Conservation (phyloP, 805 yeast genomes). For the Candida rishiriensis region DNA sequence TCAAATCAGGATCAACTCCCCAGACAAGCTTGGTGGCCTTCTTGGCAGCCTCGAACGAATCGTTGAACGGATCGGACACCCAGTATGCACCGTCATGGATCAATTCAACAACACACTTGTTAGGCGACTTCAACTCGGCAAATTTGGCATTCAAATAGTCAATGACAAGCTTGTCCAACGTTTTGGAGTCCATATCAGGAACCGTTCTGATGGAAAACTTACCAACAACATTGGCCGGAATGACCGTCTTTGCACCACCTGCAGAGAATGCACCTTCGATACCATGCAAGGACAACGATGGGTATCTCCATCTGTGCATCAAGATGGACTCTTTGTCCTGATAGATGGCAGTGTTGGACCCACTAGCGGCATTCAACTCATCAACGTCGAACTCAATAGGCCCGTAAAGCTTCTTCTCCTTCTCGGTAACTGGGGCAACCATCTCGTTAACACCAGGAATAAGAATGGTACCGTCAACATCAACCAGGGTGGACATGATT, state of each 20-base stretch:
- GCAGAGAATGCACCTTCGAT: conserved; percentile 96
- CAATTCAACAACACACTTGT: conserved; percentile 64
- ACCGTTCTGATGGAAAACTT: conserved; percentile 97
- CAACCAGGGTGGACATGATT: conserved; percentile 73
- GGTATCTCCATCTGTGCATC: conserved; percentile 99
- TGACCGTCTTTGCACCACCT: conserved; percentile 96
- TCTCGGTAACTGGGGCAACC: conserved; percentile 89
- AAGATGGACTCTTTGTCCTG: conserved; percentile 76
- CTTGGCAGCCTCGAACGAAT: conserved; percentile 88
- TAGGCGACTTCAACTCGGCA: conserved; percentile 68
- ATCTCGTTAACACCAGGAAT: conserved; percentile 88
- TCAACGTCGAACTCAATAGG: conserved; percentile 78
- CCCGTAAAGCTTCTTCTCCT: conserved; percentile 76
- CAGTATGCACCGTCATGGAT: conserved; percentile 96
- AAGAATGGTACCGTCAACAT: conserved; percentile 72
- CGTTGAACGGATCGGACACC: conserved; percentile 92
- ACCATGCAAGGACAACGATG: conserved; percentile 94
- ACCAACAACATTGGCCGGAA: conserved; percentile 91
- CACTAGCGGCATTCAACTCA: conserved; percentile 85
- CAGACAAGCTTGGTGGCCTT: conserved; percentile 93
- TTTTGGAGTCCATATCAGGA: conserved; percentile 81
- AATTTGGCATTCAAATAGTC: conserved; percentile 66
- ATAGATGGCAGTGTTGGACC: conserved; percentile 79
- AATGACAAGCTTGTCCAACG: conserved; percentile 73
- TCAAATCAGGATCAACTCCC: conserved; percentile 92